Percentiles rank a stretch among this genome's conserved stretches.
phyloP scores from a whole-genome alignment of 768 basidiomycete species.

The Rhodotorula sphaerocarpa region DNA sequence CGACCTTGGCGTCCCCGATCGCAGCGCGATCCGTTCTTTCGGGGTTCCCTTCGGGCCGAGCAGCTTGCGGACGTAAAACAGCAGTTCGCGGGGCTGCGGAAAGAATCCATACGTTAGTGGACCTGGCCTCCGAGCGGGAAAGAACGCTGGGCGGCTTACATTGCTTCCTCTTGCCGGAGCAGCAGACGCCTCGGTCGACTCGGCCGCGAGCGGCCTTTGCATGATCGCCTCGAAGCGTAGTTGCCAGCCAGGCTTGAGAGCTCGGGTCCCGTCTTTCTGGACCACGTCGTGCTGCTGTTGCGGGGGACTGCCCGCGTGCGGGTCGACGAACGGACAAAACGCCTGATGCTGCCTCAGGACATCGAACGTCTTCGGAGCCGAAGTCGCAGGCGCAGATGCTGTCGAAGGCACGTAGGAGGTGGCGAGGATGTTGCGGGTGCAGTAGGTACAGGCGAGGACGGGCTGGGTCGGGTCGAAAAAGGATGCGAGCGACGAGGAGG shows the following conservation, averaged over 20 bases:
- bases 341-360: conserved; percentile 10
- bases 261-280: not conserved
- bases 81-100: not conserved
- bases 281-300: not conserved
- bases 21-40: too few species aligned
- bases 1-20: too few species aligned
- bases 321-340: conserved; percentile 22
- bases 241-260: conserved; percentile 21
- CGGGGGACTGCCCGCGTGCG: not conserved
- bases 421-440: conserved; percentile 17
- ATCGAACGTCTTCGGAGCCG: not conserved
- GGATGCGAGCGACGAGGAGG: conserved; percentile 12
- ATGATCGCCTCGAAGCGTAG: conserved; percentile 14
- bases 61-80: conserved; percentile 4
- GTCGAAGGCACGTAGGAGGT: conserved; percentile 10
- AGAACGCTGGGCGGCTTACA: not conserved
- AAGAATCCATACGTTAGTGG: too few species aligned
- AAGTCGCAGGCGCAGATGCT: not conserved
- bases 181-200: not conserved
- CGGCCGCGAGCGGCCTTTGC: not conserved
- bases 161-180: not conserved
- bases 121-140: not conserved
- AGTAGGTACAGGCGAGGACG: conserved; percentile 13
- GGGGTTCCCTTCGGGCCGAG: conserved; percentile 5
- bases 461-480: not conserved